Evolutionary conservation across 2,329 filamentous ascomycete genomes (phyloP).

Genomic region (Botryotinia calthae): DNA sequence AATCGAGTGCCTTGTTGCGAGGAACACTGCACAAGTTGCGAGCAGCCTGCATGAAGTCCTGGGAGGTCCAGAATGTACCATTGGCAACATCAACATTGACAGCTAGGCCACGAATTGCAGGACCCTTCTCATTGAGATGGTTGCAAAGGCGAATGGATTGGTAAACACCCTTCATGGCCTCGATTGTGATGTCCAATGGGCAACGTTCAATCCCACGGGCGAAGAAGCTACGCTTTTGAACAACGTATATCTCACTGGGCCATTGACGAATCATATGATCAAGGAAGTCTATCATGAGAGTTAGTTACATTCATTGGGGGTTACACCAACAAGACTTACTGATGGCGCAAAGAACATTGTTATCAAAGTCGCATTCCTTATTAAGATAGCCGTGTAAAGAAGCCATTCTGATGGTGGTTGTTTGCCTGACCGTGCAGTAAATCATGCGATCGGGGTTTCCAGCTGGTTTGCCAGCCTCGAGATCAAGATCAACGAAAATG

Average conservation of each 20-base stretch:
- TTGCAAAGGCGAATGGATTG: slow-evolving; percentile 77
- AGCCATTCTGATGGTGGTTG: slow-evolving; percentile 66
- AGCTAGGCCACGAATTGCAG: slow-evolving; percentile 54
- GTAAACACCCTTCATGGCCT: slow-evolving; percentile 87
- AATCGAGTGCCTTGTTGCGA: slow-evolving; percentile 31
- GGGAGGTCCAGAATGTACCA: slow-evolving; percentile 74
- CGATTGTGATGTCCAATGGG: slow-evolving; percentile 62
- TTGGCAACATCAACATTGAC: slow-evolving; percentile 92
- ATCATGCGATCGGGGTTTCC: slow-evolving; percentile 46
- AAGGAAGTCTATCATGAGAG: slow-evolving; percentile 60
- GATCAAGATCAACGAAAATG: slow-evolving; percentile 69
- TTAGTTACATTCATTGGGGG: background rate
- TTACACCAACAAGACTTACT: slow-evolving; percentile 47
- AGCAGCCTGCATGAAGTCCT: slow-evolving; percentile 40
- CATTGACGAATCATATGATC: slow-evolving; percentile 83
- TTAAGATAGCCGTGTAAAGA: slow-evolving; percentile 65
- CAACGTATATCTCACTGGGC: slow-evolving; percentile 64
- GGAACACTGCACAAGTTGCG: slow-evolving; percentile 34
- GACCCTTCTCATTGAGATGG: slow-evolving; percentile 37
- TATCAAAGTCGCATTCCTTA: slow-evolving; percentile 59
- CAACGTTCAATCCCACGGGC: slow-evolving; percentile 33
- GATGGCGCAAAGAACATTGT: slow-evolving; percentile 71
- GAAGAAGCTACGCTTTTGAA: slow-evolving; percentile 85
- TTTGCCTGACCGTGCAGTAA: slow-evolving; percentile 59
- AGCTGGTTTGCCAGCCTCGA: slow-evolving; percentile 47